Evolutionary conservation across 768 basidiomycete genomes (phyloP).

Genomic region (Boletus sp.): DNA sequence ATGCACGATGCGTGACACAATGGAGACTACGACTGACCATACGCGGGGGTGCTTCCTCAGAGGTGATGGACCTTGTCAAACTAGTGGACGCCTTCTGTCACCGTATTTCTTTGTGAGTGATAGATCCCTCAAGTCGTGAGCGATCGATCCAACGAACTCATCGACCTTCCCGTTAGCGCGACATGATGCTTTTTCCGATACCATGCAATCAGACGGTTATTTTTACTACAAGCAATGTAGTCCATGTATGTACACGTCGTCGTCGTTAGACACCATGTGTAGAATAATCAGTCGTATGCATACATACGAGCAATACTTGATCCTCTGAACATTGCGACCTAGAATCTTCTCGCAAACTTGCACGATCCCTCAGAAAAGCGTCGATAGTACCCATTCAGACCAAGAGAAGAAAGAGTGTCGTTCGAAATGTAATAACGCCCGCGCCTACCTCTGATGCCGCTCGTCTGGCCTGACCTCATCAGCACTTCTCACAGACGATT

Average conservation of each 20-base stretch:
- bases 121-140: neutral
- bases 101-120: neutral
- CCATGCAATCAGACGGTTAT: neutral
- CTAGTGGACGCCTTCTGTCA: too few species aligned
- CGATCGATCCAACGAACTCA: neutral
- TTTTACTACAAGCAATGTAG: neutral
- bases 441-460: neutral
- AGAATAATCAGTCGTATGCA: neutral
- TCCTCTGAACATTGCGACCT: neutral
- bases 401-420: neutral
- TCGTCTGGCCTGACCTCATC: neutral
- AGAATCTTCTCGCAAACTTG: neutral
- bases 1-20: too few species aligned
- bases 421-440: neutral
- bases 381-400: neutral
- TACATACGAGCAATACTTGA: neutral
- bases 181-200: neutral
- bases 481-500: constrained; percentile 31
- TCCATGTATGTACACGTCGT: too few species aligned
- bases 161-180: neutral
- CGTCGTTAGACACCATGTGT: neutral
- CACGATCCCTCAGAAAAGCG: neutral
- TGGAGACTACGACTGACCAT: too few species aligned
- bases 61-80: too few species aligned
- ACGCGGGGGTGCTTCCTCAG: too few species aligned